A percentile compares a stretch with the other conserved stretches of the same genome.
Conservation (phyloP, 306 rosid species). For the Luffa acutangula region DNA sequence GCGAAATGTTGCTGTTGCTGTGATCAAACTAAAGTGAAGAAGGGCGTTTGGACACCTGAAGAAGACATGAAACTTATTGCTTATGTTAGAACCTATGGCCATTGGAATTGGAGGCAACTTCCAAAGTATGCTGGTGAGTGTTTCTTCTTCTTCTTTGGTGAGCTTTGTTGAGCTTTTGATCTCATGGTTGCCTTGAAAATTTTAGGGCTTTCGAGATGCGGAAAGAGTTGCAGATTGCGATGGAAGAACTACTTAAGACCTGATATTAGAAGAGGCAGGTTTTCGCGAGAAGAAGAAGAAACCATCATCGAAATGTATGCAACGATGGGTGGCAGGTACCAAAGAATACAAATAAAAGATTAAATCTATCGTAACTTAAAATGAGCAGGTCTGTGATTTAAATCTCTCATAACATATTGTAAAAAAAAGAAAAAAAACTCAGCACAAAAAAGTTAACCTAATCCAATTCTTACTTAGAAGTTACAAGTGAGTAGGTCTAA, state of each 20-base stretch:
- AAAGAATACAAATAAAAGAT: background rate
- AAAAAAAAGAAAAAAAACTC: too few relatives aligned
- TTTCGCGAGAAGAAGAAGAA: conserved; percentile 24
- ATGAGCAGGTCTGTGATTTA: too few relatives aligned
- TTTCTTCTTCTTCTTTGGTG: background rate
- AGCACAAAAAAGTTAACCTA: too few relatives aligned
- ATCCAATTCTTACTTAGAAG: too few relatives aligned
- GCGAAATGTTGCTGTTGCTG: background rate
- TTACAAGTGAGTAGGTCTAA: too few relatives aligned
- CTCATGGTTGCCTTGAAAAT: background rate
- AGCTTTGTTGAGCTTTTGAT: background rate
- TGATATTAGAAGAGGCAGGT: conserved; percentile 27
- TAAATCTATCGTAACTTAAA: background rate
- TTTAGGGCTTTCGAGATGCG: conserved; percentile 29
- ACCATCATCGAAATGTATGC: conserved; percentile 15
- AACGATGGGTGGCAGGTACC: conserved; percentile 22
- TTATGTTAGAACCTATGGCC: background rate
- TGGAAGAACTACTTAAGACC: conserved; percentile 36
- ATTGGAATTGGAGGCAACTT: conserved; percentile 4
- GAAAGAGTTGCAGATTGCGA: conserved; percentile 38
- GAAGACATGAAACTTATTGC: background rate
- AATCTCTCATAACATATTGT: too few relatives aligned
- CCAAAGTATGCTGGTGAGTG: background rate
- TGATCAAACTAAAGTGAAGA: background rate
- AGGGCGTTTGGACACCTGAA: background rate